phyloP scores from a whole-genome alignment of 805 yeast species.

The Ogataea saltuana region DNA sequence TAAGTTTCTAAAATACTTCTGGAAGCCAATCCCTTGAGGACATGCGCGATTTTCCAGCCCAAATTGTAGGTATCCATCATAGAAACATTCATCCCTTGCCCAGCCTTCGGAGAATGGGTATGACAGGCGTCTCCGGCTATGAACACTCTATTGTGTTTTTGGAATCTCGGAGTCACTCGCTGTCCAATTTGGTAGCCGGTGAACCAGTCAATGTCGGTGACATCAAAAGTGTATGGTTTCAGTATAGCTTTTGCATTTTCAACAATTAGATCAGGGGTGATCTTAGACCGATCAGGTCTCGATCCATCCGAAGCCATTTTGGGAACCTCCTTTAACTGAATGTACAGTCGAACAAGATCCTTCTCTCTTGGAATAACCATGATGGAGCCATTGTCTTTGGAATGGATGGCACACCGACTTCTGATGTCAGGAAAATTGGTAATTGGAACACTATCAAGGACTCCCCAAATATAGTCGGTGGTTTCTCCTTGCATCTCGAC shows the following conservation, averaged over 20 bases:
- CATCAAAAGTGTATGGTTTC: constrained; percentile 29
- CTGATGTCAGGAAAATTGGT: constrained; percentile 40
- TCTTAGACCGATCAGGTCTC: constrained; percentile 35
- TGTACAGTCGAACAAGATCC: constrained; percentile 35
- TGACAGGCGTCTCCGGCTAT: constrained; percentile 95
- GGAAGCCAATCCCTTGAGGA: constrained; percentile 32
- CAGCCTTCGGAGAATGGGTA: constrained; percentile 91
- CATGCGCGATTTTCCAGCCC: constrained; percentile 37
- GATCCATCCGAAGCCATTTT: constrained; percentile 14
- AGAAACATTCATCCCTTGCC: constrained; percentile 83
- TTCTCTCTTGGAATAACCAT: constrained; percentile 39
- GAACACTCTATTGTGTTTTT: constrained; percentile 30
- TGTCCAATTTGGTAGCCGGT: constrained; percentile 42
- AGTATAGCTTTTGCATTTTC: constrained; percentile 27
- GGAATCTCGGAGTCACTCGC: constrained; percentile 56
- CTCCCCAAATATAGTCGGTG: constrained; percentile 40
- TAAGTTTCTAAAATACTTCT: constrained; percentile 33
- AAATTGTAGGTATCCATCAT: constrained; percentile 30
- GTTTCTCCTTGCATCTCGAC: constrained; percentile 37
- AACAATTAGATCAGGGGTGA: constrained; percentile 36
- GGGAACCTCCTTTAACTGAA: constrained; percentile 32
- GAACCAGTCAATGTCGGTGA: constrained; percentile 33
- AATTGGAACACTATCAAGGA: constrained; percentile 37
- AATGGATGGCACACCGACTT: constrained; percentile 36
- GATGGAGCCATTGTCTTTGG: constrained; percentile 34